Conservation (phyloP, 257 asterid species). For the Leptodermis oblonga region DNA sequence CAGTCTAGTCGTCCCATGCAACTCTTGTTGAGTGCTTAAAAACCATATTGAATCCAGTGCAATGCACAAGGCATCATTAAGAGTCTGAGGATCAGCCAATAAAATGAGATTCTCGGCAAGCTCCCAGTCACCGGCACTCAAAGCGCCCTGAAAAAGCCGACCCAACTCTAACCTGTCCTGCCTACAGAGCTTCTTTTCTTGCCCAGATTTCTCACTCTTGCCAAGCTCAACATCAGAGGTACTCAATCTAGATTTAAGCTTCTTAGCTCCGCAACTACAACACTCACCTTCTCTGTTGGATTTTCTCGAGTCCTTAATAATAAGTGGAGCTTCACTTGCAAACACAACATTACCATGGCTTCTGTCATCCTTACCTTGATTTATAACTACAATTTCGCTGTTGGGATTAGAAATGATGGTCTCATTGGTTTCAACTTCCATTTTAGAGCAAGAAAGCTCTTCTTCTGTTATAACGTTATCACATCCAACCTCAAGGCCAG, state of each 20-base stretch:
- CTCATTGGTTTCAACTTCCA: conserved; percentile 58
- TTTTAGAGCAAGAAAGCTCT: conserved; percentile 42
- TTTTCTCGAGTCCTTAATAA: conserved; percentile 39
- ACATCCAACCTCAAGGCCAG: conserved; percentile 16
- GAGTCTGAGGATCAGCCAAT: conserved; percentile 90
- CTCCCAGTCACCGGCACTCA: conserved; percentile 93
- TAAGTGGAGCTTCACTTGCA: conserved; percentile 69
- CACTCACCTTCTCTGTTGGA: conserved; percentile 35
- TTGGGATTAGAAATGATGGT: conserved; percentile 21
- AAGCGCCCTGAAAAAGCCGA: conserved; percentile 88
- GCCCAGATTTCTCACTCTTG: conserved; percentile 41
- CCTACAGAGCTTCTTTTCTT: conserved; percentile 68
- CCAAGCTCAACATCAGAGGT: conserved; percentile 58
- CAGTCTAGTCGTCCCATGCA: conserved; percentile 71
- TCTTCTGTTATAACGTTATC: conserved; percentile 10
- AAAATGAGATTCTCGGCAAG: conserved; percentile 79
- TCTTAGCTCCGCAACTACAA: conserved; percentile 80
- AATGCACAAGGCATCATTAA: conserved; percentile 85
- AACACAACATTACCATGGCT: conserved; percentile 60
- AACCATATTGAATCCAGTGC: conserved; percentile 96
- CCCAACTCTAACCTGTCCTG: conserved; percentile 90
- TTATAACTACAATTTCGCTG: conserved; percentile 31
- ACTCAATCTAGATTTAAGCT: conserved; percentile 61
- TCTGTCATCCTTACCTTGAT: conserved; percentile 44
- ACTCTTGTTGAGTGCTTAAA: conserved; percentile 65